phyloP scores from a whole-genome alignment of 768 basidiomycete genomes.

The Suillus plorans region DNA sequence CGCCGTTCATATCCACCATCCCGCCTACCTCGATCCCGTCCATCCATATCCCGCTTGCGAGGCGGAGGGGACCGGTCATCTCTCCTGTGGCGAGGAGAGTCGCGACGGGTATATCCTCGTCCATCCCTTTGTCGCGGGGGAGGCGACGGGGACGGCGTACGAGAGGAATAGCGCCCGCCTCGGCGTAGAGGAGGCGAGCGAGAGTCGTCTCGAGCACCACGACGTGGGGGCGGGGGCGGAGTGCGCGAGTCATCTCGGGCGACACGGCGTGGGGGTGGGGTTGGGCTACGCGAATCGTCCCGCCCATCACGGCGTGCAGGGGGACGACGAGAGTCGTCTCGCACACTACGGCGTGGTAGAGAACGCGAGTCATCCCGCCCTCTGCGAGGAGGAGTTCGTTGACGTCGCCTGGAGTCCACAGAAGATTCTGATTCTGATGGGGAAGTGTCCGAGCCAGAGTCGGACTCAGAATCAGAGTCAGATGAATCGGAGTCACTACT shows the following conservation, averaged over 20 bases:
- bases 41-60: slow-evolving; percentile 18
- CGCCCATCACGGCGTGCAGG: slow-evolving; percentile 5
- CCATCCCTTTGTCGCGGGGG: slow-evolving; percentile 26
- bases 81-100: slow-evolving; percentile 25
- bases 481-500: slow-evolving; percentile 43
- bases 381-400: slow-evolving; percentile 31
- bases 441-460: slow-evolving; percentile 39
- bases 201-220: slow-evolving; percentile 29
- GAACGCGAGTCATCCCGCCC: slow-evolving; percentile 27
- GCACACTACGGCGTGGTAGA: slow-evolving; percentile 16
- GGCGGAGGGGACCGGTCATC: slow-evolving; percentile 22
- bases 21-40: slow-evolving; percentile 19
- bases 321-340: not conserved
- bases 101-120: slow-evolving; percentile 19
- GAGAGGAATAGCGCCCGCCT: slow-evolving; percentile 13
- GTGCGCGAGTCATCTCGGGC: slow-evolving; percentile 18
- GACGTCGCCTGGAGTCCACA: slow-evolving; percentile 28
- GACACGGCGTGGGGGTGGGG: slow-evolving; percentile 8
- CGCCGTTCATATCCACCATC: slow-evolving; percentile 24
- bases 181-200: slow-evolving; percentile 28
- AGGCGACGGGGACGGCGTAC: slow-evolving; percentile 27
- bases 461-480: slow-evolving; percentile 39
- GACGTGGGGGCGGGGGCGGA: slow-evolving; percentile 13
- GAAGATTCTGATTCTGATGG: slow-evolving; percentile 40
- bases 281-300: slow-evolving; percentile 4